Evolutionary conservation across 352 stramenopile species (phyloP), one percentile per base, ranked within the genome.

Genomic region (Phytophthora crassamura): DNA sequence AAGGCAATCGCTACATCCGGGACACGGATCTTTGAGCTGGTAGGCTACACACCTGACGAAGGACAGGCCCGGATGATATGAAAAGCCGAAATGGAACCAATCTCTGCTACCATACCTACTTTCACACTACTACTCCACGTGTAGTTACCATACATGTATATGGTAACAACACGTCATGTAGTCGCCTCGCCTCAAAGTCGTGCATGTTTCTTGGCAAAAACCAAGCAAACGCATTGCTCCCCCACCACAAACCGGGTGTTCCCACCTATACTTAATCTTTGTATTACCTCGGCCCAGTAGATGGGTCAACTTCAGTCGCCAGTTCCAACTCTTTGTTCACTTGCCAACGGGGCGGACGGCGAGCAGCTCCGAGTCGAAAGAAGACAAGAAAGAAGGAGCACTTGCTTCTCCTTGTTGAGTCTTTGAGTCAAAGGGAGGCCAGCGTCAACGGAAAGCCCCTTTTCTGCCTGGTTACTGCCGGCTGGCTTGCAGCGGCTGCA

Each of bases 1-100:
- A 95, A 73, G 87, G 87, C 61, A 95, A 95, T 53, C 82, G 87
- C 28, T 95, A 94, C 82, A 95, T 95, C 43, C 84, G 87, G 39
- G 87, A 95, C 71, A 89, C 80, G 16, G 87, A 95, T 57, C 55
- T 95, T 51, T 95, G 69, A 77, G 7, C 36, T 7, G 28, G 28
- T 6, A 32, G 28, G 25, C 25, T 30, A 30, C 25, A 30, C 2
- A 30, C 25, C 25, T 30, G 25, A 14, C 30, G 28, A 33, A 7
- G 32, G 30, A 11, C 25, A 28, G 25, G 25, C 25, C 25, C 25
- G 25, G 25, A 28, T 28, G 25, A 28, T 4, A 28, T 28, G 22
- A 25, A 25, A 25, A 25, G 22, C 22, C 22, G 25, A 28, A 28
- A 30, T 22, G 20, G 38, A 49, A 25, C 22, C 22, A 25, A 25